Base-by-base conservation (phyloP, 2,329 filamentous ascomycete species). In the Colletotrichum filicis region DNA sequence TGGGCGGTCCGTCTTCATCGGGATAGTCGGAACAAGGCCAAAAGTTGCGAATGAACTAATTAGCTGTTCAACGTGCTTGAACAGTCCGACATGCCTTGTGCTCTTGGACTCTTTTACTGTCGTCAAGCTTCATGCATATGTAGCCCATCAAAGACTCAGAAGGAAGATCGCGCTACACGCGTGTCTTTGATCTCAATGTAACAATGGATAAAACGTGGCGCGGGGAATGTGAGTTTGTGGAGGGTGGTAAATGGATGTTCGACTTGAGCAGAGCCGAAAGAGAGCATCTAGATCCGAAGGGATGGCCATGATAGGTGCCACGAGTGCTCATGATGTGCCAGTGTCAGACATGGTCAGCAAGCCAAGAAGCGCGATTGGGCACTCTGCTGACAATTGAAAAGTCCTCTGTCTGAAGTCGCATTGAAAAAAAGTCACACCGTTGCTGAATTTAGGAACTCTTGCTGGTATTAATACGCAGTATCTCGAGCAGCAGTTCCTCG, bases 261-360 rank as follows among this genome's bases (percentile, higher is more conserved):
- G 63, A 55, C 53, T 49, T 14, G 53, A 28, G 35, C 60, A 42
- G n/a, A 8, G 30, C 22, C 12, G 8, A 57, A 49, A 16, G 35
- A 19, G 52, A 30, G n/a, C 49, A n/a, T 30, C 60, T 56, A 61
- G 30, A 61, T 14, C 35, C 53, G 30, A 71, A 37, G 11, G n/a
- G 49, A 35, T 46, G 28, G n/a, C 3, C 19, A 52, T 70, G 66
- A 70, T 61, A 73, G 70, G 66, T 70, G 70, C 66, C 70, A 73
- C 70, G 66, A 61, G 49, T 28, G 32, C 59, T 24, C 24, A 8
- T 66, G 56, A 73, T 58, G 60, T 62, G 61, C 53, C 67, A 60
- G 49, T 65, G 61, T 70, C 66, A 70, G 46, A 66, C 60, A 73
- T 35, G 71, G 66, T 73, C 60, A 66, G 71, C 61, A 57, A 9